These are phyloP conservation scores for Ilex asprella DNA, from an alignment of 257 asterid species.

Conservation along the genomic window DNA sequence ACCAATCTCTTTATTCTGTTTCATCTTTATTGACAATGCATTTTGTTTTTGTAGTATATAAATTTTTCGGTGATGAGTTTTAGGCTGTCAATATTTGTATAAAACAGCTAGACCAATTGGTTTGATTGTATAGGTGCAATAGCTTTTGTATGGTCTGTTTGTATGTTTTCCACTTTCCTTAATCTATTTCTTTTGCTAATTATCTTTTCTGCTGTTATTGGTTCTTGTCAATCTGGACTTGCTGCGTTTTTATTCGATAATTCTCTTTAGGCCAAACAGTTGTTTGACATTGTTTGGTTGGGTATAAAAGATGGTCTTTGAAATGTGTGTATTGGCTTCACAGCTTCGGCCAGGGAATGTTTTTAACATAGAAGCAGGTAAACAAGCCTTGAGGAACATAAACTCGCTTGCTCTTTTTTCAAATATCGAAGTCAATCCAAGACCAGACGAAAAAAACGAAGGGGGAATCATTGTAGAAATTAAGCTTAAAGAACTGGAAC, in stretches of 20 bases:
- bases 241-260: neutral
- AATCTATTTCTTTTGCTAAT: too few species aligned
- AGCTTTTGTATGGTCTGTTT: too few species aligned
- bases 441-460: slow-evolving; percentile 91
- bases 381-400: slow-evolving; percentile 87
- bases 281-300: neutral
- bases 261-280: neutral
- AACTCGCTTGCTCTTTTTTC: slow-evolving; percentile 86
- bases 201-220: too few species aligned
- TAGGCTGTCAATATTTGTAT: too few species aligned
- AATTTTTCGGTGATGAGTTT: too few species aligned
- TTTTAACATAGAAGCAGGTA: slow-evolving; percentile 91
- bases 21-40: too few species aligned
- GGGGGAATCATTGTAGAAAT: slow-evolving; percentile 93
- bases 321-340: slow-evolving; percentile 14
- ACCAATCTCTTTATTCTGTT: neutral
- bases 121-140: too few species aligned
- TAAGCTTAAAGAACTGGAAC: slow-evolving; percentile 93
- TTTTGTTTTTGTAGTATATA: too few species aligned
- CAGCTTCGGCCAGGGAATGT: slow-evolving; percentile 92
- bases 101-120: too few species aligned
- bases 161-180: too few species aligned
- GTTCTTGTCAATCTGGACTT: neutral
- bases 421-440: slow-evolving; percentile 94
- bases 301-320: slow-evolving; percentile 6